A percentile compares a stretch with the other conserved stretches of the same genome.
Evolutionary conservation across 1,139 yeast species (phyloP).

Genomic region (Wickerhamomyces sp.): DNA sequence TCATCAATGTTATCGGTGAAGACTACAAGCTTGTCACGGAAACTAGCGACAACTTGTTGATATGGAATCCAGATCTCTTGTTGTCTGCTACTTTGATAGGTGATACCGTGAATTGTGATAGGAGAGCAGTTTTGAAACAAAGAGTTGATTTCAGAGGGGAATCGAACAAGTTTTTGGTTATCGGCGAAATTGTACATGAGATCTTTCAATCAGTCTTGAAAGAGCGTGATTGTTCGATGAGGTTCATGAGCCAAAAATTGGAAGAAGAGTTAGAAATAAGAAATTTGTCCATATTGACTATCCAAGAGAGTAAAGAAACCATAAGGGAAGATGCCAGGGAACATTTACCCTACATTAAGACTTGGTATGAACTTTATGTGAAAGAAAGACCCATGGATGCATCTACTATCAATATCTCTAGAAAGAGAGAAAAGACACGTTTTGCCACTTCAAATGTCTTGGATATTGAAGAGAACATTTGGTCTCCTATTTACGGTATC

Average conservation of each 20-base stretch:
- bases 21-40: constrained; percentile 41
- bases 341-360: constrained; percentile 53
- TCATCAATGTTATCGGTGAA: constrained; percentile 51
- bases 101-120: constrained; percentile 64
- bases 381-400: constrained; percentile 22
- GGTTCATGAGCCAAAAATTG: constrained; percentile 40
- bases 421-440: constrained; percentile 34
- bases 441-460: constrained; percentile 60
- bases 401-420: constrained; percentile 31
- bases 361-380: constrained; percentile 55
- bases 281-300: constrained; percentile 50
- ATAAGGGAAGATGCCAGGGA: constrained; percentile 42
- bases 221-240: constrained; percentile 36
- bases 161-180: constrained; percentile 52
- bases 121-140: constrained; percentile 61
- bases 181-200: constrained; percentile 78
- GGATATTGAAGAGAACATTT: constrained; percentile 84
- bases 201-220: constrained; percentile 66
- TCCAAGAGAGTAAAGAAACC: constrained; percentile 45
- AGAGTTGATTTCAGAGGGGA: constrained; percentile 50
- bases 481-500: constrained; percentile 91
- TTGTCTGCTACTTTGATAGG: constrained; percentile 81
- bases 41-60: constrained; percentile 52
- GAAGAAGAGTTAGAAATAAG: constrained; percentile 39
- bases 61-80: constrained; percentile 80